Evolutionary conservation across 176 grass and related monocot genomes (phyloP), one percentile per base, ranked within the genome.

Genomic region (Triticum turgidum): DNA sequence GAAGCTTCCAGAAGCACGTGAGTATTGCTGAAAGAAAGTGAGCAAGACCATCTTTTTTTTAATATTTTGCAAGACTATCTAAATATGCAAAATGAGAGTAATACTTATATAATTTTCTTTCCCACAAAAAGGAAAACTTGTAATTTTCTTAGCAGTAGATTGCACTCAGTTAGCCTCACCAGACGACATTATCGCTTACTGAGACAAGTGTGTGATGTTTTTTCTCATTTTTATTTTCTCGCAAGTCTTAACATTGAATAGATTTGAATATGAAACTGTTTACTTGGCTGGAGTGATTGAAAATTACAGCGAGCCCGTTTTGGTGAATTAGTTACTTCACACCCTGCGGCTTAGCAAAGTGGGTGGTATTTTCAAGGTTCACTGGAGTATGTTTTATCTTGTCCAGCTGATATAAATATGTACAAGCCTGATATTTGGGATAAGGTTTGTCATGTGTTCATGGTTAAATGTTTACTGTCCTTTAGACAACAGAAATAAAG

Each of bases 301-400:
- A 54, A 17, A 5, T 54, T 54, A 54, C 51, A 54, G 51, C 49
- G 5, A 52, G 14, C 49, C 17, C 14, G 49, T 52, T 17, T 52
- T 52, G 14, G 13, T 17, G 13, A 52, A 52, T 17, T 52, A 52
- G 6, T 52, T 52, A 14, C 14, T 52, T 52, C 49, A 52, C 49
- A 52, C 49, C 13, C 65, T 44, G 2, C 41, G 24, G 66, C 39
- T 83, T 15, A 84, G 37, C 65, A 63, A 38, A 70, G 49, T 21
- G 56, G 8, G 47, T 76, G 76, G 11, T 45, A 17, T 66, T 68
- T 20, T 88, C 66, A 69, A 25, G 73, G 21, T 78, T 83, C 49
- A 54, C 1, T 18, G 51, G 17, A 54, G 5, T 18, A 68, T 73
- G 14, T 56, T 21, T 27, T 21, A 65, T 41, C 38, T 64, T 3